Evolutionary conservation across 2,329 filamentous ascomycete genomes (phyloP).

Genomic region (Trichophyton verrucosum): DNA sequence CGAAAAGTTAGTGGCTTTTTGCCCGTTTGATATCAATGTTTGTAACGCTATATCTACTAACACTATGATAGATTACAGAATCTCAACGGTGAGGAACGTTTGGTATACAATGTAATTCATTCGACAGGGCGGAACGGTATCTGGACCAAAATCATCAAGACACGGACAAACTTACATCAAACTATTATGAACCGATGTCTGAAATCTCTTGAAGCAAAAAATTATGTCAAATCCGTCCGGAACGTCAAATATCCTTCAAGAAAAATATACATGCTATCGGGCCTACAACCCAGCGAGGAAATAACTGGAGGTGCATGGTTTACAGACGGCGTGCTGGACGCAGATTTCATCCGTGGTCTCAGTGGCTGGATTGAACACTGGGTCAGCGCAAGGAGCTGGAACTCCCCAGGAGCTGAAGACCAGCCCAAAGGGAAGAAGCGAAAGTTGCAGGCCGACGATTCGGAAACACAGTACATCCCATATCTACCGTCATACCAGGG

Average conservation of each 20-base stretch:
- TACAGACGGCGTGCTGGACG: conserved; percentile 78
- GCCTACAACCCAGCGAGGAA: conserved; percentile 72
- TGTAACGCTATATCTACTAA: conserved; percentile 10
- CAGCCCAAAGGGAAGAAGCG: conserved; percentile 30
- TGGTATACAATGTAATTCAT: conserved; percentile 85
- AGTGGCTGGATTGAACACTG: conserved; percentile 61
- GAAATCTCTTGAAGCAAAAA: conserved; percentile 70
- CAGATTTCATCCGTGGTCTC: conserved; percentile 70
- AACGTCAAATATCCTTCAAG: conserved; percentile 81
- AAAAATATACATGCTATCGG: conserved; percentile 91
- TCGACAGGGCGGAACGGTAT: conserved; percentile 72
- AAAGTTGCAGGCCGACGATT: conserved; percentile 23
- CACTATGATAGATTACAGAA: conserved; percentile 25
- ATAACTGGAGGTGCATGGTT: conserved; percentile 93
- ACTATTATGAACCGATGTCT: conserved; percentile 67
- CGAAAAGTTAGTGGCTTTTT: conserved; percentile 29
- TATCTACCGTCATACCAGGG: conserved; percentile 54
- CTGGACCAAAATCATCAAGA: conserved; percentile 78
- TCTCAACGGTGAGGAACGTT: conserved; percentile 56
- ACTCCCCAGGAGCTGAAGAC: conserved; percentile 35
- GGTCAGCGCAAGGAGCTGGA: conserved; percentile 60
- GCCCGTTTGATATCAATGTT: not conserved
- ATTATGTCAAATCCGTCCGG: conserved; percentile 77
- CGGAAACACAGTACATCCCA: conserved; percentile 33
- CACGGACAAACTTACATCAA: conserved; percentile 69